Evolutionary conservation across 78 protist genomes (phyloP).

Genomic region (Blattamonas nauphoetae): DNA sequence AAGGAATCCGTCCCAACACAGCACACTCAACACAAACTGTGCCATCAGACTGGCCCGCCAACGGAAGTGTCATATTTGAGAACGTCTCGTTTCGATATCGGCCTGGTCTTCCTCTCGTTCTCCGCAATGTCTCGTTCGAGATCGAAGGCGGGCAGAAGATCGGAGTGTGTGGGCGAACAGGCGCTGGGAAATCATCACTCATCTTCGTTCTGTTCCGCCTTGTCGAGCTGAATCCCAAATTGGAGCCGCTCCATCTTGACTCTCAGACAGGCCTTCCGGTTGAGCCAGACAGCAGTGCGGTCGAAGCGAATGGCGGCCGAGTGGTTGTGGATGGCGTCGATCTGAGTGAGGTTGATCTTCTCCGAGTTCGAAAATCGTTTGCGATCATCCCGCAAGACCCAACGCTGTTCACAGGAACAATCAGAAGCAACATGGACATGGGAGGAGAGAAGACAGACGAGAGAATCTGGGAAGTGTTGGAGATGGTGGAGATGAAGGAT

Average conservation of each 20-base stretch:
- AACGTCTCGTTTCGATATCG: slow-evolving; percentile 41
- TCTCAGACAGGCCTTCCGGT: not conserved
- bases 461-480: too few species aligned
- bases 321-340: slow-evolving; percentile 42
- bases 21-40: too few species aligned
- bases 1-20: not conserved
- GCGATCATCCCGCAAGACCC: slow-evolving; percentile 59
- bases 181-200: slow-evolving; percentile 69
- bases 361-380: slow-evolving; percentile 39
- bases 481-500: slow-evolving; percentile 1
- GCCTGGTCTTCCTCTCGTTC: slow-evolving; percentile 24
- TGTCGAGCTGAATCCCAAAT: slow-evolving; percentile 52
- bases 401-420: too few species aligned
- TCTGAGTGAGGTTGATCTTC: slow-evolving; percentile 6
- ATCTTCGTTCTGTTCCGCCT: slow-evolving; percentile 60
- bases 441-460: too few species aligned
- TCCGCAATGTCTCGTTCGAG: slow-evolving; percentile 26
- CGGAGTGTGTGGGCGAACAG: slow-evolving; percentile 87
- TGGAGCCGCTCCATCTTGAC: slow-evolving; percentile 16
- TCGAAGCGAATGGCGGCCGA: slow-evolving; percentile 28
- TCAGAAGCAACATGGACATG: too few species aligned
- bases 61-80: not conserved
- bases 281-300: not conserved
- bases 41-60: slow-evolving; percentile 34
- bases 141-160: slow-evolving; percentile 53